Base-by-base conservation (phyloP, 768 basidiomycete genomes). In the Tremella yokohamensis region DNA sequence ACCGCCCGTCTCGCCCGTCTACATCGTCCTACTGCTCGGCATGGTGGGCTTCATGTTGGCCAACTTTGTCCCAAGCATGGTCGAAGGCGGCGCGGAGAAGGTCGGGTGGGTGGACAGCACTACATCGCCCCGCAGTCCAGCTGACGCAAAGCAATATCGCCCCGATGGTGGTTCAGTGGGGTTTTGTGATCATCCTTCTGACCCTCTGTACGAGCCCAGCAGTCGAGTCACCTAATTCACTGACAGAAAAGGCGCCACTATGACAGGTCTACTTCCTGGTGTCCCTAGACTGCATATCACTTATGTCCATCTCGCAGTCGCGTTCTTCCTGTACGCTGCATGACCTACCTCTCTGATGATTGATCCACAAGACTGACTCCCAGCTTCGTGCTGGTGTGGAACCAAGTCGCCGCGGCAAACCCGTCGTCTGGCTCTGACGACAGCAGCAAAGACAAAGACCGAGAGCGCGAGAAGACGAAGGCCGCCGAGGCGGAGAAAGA, bases 261-360 rank as follows among this genome's bases (percentile, higher is more conserved):
- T 69, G 68, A 52, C 56, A 20, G 66, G 68, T 1, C 8, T 69
- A 16, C 25, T 73, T 6, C 72, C 69, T 37, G 72, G 69, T 2
- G 67, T 68, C 1, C 63, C 69, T 7, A 49, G 48, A 20, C 29
- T 73, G 15, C 69, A 73, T 38, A 51, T 73, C 49, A 73, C 72
- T 7, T 73, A 68, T 47, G 72, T 73, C n/a, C 69, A 70, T 54
- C 58, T 73, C 54, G 58, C 72, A 8, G 56, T 69, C n/a, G 65
- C 69, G 2, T 64, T 62, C 24, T 40, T 73, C 4, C 53, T 72
- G 70, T 69, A 44, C 44, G 65, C 53, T 16, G 19, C 40, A n/a
- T 11, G 38, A 20, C 13, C n/a, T 16, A 20, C 52, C 55, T 12
- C 20, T 16, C 19, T 19, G 11, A 34, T 34, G 29, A n/a, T n/a